Evolutionary conservation across 768 basidiomycete species (phyloP), one percentile per base, ranked within the genome.

Genomic region (Naganishia vaughanmartiniae): DNA sequence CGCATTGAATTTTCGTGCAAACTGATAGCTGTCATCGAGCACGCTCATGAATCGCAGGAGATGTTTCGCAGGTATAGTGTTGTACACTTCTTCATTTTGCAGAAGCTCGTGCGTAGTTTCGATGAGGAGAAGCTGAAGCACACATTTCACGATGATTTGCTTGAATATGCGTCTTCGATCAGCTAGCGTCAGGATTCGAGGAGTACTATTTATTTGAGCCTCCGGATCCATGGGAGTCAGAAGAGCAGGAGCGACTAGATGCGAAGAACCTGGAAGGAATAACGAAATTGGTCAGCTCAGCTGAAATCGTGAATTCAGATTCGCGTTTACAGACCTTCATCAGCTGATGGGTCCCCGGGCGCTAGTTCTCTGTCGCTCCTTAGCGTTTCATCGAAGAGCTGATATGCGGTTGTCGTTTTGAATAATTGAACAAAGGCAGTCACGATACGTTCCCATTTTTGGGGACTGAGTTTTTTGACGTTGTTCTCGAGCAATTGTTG

Each of bases 131-230:
- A 99, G 83, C 76, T 99, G 96, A 34, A 99, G 86, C 26, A 99
- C 96, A 80, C 96, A 99, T 89, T 98, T 98, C 74, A 97, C 93
- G 72, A 99, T 98, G 82, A 99, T 98, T 81, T 98, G 96, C 79
- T 93, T 91, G 87, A 99, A 99, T 67, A 91, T 87, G 53, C 89
- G 87, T 54, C 91, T 88, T 66, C 93, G 89, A 74, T 90, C 90
- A 65, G 83, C 84, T 54, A 75, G 77, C 21, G 79, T 76, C 48
- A 81, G 54, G 11, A 56, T 30, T 17, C 72, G 69, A 28, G 31
- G 54, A 21, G 48, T 31, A 33, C 33, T 42, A n/a, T 63, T 28
- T 65, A 58, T 66, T 17, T 76, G 74, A 42, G 75, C 79, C 54
- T 84, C 83, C 70, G 89, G 88, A 17, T 74, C 75, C n/a, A 86